Evolutionary conservation across 1,139 yeast genomes (phyloP).

Genomic region (Eremothecium cymbalariae): DNA sequence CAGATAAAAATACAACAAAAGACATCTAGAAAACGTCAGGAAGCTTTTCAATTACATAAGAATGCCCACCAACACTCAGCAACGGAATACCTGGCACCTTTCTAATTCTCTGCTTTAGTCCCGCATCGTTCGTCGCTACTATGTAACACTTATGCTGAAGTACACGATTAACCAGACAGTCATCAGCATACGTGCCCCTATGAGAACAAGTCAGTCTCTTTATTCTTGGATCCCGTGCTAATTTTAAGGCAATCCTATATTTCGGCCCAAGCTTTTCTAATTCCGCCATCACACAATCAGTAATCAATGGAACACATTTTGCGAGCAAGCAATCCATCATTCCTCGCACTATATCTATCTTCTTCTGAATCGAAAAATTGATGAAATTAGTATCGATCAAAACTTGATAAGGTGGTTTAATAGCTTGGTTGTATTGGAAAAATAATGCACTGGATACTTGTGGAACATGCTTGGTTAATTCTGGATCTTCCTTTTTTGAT

Average conservation of each 20-base stretch:
- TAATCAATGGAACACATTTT: slow-evolving; percentile 87
- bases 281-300: slow-evolving; percentile 98
- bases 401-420: slow-evolving; percentile 94
- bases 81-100: slow-evolving; percentile 96
- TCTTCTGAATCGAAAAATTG: slow-evolving; percentile 91
- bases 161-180: slow-evolving; percentile 85
- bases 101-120: slow-evolving; percentile 82
- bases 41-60: slow-evolving; percentile 84
- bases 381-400: slow-evolving; percentile 93
- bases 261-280: slow-evolving; percentile 91
- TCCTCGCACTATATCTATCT: slow-evolving; percentile 84
- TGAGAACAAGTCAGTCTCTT: slow-evolving; percentile 83
- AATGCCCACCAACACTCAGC: slow-evolving; percentile 91
- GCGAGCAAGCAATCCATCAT: slow-evolving; percentile 95
- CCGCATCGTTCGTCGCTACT: slow-evolving; percentile 99
- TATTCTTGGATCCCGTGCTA: slow-evolving; percentile 91
- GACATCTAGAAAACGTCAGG: slow-evolving; percentile 90
- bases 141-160: slow-evolving; percentile 94
- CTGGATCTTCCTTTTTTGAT: slow-evolving; percentile 53
- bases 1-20: too few species aligned
- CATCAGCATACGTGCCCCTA: slow-evolving; percentile 97
- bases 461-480: slow-evolving; percentile 78
- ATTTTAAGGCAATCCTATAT: slow-evolving; percentile 80
- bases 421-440: slow-evolving; percentile 88
- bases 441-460: slow-evolving; percentile 94